Base-by-base conservation (phyloP, 306 rosid genomes). In the Morella rubra region DNA sequence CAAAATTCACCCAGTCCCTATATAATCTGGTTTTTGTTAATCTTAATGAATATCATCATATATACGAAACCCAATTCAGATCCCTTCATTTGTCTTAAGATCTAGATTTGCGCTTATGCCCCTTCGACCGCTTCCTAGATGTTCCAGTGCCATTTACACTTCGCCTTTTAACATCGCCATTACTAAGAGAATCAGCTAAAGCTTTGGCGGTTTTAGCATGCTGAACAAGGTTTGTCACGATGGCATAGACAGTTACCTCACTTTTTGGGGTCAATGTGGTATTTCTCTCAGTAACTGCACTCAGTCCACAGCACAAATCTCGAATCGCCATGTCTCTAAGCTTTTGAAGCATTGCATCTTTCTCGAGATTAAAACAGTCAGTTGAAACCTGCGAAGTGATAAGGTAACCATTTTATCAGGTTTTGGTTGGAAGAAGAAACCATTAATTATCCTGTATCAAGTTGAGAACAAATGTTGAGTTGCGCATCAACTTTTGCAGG, bases 1-100 rank as follows among this genome's bases (percentile, higher is more conserved):
- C 97, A 95, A 95, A 95, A 95, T 87, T 86, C 98, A 94, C 97
- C 69, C 93, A 85, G 93, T 85, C 89, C 79, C 84, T 72, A 70
- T 56, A 73, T 58, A 61, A 54, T 76, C 5, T 16, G 74, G 32
- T 65, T 54, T 73, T 50, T 50, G 73, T 77, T 83, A 27, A 77
- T 80, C 77, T 82, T 79, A 85, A 77, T 49, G 47, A 11, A 51
- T 45, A 45, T 45, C 51, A 15, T 60, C 65, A 79, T 84, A 83
- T 79, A 59, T 87, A 89, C 86, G 87, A 72, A 80, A 49, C 72
- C 81, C 84, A 77, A 74, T 44, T 15, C 80, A 71, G 76, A 76
- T 61, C 45, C 77, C 62, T 83, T 74, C 71, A 18, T 44, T 73
- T 56, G 62, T 49, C 78, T 85, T 85, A 88, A 79, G 79, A 72